Evolutionary conservation across 805 yeast species (phyloP), one percentile per base, ranked within the genome.

Genomic region (Starmera caribaea): DNA sequence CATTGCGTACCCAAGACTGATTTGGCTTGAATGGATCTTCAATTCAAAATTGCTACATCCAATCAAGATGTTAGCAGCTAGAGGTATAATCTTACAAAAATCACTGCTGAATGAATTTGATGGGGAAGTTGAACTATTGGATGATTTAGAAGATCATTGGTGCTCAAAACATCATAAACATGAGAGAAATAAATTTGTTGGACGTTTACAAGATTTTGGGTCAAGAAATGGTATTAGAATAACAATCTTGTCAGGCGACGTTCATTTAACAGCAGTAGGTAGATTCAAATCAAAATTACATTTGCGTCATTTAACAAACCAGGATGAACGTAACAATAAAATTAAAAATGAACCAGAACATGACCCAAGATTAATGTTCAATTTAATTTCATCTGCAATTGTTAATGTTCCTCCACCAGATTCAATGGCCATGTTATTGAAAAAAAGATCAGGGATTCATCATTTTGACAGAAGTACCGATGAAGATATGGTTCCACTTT

Each of bases 61-160:
- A 2, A 40, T 85, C 5, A 77, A 79, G 53, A 69, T 55, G 41
- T 49, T 80, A 21, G 71, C 90, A 3, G 67, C 73, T 40, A 72
- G 70, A 41, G 87, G 88, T 3, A 60, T 83, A 32, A 56, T 79
- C 30, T 21, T 21, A 21, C 73, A 78, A 37, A 69, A 71, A 43
- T 94, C 95, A 0, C 61, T 90, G 29, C 87, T 87, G 21, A 90
- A 92, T 55, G 92, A 85, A 49, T 90, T 89, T 53, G 96, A 89
- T 56, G 97, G 97, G 2, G 76, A 82, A 32, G 79, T 90, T 6
- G 97, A 90, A 61, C 75, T 90, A 13, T 69, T 92, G 48, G 97
- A 92, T 55, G 97, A 90, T 58, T 68, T 92, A 59, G 81, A 88
- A 54, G 98, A 90, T 57, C 97, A 90, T 63, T 90, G 98, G 98